Evolutionary conservation across 768 basidiomycete species (phyloP).

Genomic region (Heimioporus sp.): DNA sequence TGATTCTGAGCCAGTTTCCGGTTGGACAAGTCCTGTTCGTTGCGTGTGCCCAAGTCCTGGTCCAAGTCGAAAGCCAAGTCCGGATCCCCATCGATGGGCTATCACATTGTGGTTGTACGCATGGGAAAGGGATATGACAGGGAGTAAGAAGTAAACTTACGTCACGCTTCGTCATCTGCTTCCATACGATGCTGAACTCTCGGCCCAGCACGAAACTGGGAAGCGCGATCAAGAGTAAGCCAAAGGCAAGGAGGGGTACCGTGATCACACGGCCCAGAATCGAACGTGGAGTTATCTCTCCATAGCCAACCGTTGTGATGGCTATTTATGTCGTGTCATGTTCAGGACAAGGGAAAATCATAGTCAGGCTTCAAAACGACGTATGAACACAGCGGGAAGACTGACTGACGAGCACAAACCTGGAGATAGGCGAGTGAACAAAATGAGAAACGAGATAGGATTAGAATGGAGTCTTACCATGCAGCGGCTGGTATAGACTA

Average conservation of each 20-base stretch:
- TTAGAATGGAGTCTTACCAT: conserved; percentile 49
- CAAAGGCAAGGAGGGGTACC: conserved; percentile 82
- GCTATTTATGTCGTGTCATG: conserved; percentile 39
- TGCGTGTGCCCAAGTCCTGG: conserved; percentile 4
- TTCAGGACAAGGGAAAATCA: not conserved
- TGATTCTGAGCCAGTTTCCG: conserved; percentile 65
- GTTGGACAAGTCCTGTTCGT: conserved; percentile 48
- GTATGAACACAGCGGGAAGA: conserved; percentile 14
- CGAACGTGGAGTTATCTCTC: conserved; percentile 87
- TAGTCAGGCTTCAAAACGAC: not conserved
- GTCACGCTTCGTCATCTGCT: conserved; percentile 60
- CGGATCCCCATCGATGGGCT: not conserved
- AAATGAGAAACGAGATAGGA: not conserved
- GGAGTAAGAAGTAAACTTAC: conserved; percentile 26
- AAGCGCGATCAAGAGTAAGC: conserved; percentile 83
- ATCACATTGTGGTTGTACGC: not conserved
- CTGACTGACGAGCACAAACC: conserved; percentile 80
- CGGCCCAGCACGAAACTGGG: conserved; percentile 90
- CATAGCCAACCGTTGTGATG: conserved; percentile 89
- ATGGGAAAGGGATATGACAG: not conserved
- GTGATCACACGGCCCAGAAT: conserved; percentile 86
- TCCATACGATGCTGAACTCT: conserved; percentile 91
- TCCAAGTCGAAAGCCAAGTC: not conserved
- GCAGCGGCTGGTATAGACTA: conserved; percentile 73
- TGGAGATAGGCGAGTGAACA: conserved; percentile 6